phyloP scores from a whole-genome alignment of 2,329 filamentous ascomycete genomes.

The Lojkania enalia region DNA sequence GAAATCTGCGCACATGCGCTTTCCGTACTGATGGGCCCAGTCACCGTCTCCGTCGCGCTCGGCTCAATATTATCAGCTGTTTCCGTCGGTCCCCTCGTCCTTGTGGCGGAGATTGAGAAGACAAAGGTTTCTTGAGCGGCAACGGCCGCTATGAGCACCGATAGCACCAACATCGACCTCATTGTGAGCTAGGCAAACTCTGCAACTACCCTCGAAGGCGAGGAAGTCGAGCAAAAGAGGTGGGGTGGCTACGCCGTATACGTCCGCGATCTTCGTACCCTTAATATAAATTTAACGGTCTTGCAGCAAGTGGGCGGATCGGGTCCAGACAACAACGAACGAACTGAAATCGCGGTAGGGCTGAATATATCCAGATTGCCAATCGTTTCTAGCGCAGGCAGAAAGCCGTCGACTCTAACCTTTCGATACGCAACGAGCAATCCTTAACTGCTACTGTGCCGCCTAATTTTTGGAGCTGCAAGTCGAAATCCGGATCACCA shows the following conservation, averaged over 20 bases:
- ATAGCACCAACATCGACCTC: slow-evolving; percentile 22
- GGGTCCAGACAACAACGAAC: background rate
- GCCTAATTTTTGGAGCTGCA: background rate
- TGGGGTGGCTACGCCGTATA: background rate
- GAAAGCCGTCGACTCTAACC: background rate
- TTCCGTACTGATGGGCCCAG: slow-evolving; percentile 34
- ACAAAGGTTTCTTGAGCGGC: slow-evolving; percentile 22
- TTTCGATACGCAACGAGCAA: background rate
- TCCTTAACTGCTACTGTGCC: background rate
- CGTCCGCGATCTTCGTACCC: background rate
- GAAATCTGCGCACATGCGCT: slow-evolving; percentile 34
- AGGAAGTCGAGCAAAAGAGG: background rate
- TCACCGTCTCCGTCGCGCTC: slow-evolving; percentile 28
- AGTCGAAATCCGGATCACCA: background rate
- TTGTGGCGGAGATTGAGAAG: slow-evolving; percentile 13
- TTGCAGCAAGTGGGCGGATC: background rate
- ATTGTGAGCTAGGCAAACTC: slow-evolving; percentile 14
- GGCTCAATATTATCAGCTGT: slow-evolving; percentile 31
- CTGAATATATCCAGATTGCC: slow-evolving; percentile 15
- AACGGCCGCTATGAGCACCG: slow-evolving; percentile 24
- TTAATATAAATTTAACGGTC: background rate
- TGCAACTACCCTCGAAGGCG: background rate
- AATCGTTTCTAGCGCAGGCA: background rate
- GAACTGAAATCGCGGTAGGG: slow-evolving; percentile 2
- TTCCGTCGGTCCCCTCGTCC: slow-evolving; percentile 9